phyloP scores from a whole-genome alignment of 371 early-diverging fungal genomes.

The Apophysomyces elegans region DNA sequence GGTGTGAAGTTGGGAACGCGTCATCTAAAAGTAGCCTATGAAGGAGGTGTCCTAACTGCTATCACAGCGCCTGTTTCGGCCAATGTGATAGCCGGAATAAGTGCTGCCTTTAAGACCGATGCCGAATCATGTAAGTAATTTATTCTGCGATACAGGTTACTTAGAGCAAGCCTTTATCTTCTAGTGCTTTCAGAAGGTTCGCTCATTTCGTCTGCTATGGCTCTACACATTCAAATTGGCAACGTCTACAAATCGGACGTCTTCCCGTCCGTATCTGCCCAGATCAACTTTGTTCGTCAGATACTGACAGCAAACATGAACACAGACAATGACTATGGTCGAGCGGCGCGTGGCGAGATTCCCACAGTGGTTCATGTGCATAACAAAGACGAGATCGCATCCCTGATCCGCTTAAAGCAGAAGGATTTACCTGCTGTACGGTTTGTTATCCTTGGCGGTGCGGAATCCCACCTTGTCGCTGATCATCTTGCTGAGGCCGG shows the following conservation, averaged over 20 bases:
- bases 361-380: conserved; percentile 64
- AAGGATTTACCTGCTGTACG: conserved; percentile 33
- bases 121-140: conserved; percentile 22
- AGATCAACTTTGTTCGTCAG: conserved; percentile 66
- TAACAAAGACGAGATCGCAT: conserved; percentile 75
- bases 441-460: conserved; percentile 64
- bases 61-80: conserved; percentile 55
- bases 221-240: conserved; percentile 69
- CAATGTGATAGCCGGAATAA: conserved; percentile 52
- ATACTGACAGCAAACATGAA: conserved; percentile 36
- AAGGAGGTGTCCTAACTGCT: conserved; percentile 62
- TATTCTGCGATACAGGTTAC: not conserved
- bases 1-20: conserved; percentile 63
- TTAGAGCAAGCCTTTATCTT: not conserved
- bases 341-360: conserved; percentile 64
- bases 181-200: conserved; percentile 30
- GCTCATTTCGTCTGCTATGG: conserved; percentile 49
- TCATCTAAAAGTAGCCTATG: conserved; percentile 64
- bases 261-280: conserved; percentile 66
- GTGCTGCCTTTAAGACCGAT: conserved; percentile 30
- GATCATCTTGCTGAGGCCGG: conserved; percentile 56
- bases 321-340: conserved; percentile 32
- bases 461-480: conserved; percentile 75
- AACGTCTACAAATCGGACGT: conserved; percentile 44
- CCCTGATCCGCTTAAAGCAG: conserved; percentile 64